These are phyloP conservation scores for Aspergillus felis DNA, from an alignment of 2,329 filamentous ascomycete genomes.

Conservation along the genomic window DNA sequence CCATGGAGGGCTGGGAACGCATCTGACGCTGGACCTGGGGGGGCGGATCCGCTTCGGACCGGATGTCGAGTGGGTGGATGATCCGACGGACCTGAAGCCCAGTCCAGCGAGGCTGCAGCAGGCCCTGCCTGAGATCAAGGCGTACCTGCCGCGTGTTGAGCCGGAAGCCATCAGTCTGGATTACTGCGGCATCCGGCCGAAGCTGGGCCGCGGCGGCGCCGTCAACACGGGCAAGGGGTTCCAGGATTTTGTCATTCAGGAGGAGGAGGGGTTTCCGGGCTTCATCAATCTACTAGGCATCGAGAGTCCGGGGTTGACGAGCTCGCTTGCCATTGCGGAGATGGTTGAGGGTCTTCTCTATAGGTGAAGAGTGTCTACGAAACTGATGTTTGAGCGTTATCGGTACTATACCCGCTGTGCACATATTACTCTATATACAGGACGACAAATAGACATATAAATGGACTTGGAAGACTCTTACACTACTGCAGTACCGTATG, in stretches of 20 bases:
- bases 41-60: conserved; percentile 88
- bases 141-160: conserved; percentile 74
- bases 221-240: conserved; percentile 58
- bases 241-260: conserved; percentile 76
- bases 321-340: conserved; percentile 78
- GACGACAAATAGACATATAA: not conserved
- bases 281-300: conserved; percentile 91
- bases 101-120: conserved; percentile 59
- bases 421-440: not conserved
- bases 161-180: conserved; percentile 65
- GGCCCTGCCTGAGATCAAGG: conserved; percentile 70
- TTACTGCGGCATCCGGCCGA: conserved; percentile 89
- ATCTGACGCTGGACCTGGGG: conserved; percentile 83
- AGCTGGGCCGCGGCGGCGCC: conserved; percentile 64
- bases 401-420: not conserved
- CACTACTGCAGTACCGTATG: not conserved
- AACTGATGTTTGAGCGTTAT: not conserved
- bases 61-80: conserved; percentile 87
- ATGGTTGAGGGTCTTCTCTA: conserved; percentile 61
- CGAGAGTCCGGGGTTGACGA: conserved; percentile 89
- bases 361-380: conserved; percentile 8
- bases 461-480: no score
- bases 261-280: conserved; percentile 72
- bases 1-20: conserved; percentile 84
- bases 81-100: conserved; percentile 65